Evolutionary conservation across 2,329 filamentous ascomycete species (phyloP), one percentile per base, ranked within the genome.

Genomic region (Botryotinia narcissicola): DNA sequence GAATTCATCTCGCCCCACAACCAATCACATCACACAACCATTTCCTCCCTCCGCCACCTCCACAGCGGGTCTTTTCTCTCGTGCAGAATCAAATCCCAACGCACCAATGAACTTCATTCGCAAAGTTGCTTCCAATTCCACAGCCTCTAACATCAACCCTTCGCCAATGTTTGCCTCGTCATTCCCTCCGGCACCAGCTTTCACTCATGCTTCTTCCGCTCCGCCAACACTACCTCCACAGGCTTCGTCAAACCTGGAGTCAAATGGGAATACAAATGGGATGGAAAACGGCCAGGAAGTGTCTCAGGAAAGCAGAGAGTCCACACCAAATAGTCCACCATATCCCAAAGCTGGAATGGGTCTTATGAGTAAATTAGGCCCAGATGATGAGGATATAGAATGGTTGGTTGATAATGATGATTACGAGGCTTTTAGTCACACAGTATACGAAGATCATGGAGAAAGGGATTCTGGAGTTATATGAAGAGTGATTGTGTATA

Each of bases 321-420:
- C 87, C 74, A 86, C 89, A 64, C 83, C 84, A 51, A 86, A 87
- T 63, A 89, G 90, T 77, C 86, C 88, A 42, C 85, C 90, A 61
- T 92, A 92, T 76, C 90, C 90, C 0, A 87, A 86, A 75, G 84
- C 90, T 10, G 90, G 90, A 2, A 86, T 90, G 72, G 90, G 90
- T 2, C 83, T 92, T 42, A 86, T 82, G 81, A 76, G 79, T 12
- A 81, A 84, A 37, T 79, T 91, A 32, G 84, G 86, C 10, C 85
- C 86, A 0, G 87, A 91, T 76, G 84, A 84, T 29, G 86, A 88
- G 40, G 89, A 92, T 78, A 77, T 90, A 57, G 84, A 89, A 73
- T 90, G 90, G 83, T 80, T 92, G 37, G 86, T 89, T 12, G 90
- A 92, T 76, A 87, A 89, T 68, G 76, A 75, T 46, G 81, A 81